Conservation (phyloP, 352 stramenopile species). For the Phytophthora ohioensis region DNA sequence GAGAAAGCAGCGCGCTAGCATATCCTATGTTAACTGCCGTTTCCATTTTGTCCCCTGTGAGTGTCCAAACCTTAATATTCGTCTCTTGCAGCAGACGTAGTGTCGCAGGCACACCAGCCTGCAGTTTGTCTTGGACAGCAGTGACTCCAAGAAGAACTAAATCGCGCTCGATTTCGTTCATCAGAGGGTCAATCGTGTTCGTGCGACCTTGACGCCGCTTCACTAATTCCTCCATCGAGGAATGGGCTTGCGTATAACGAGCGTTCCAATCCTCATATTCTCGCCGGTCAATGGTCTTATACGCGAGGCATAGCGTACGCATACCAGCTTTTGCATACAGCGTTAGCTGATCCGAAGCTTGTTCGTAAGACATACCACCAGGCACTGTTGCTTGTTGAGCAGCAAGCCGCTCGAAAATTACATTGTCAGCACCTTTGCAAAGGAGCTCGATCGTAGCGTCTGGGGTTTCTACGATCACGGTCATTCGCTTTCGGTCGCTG, state of each 20-base stretch:
- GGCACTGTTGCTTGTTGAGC: conserved; percentile 37
- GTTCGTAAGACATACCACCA: conserved; percentile 30
- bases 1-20: conserved; percentile 84
- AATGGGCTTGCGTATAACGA: conserved; percentile 60
- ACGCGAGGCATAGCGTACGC: conserved; percentile 80
- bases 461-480: conserved; percentile 91
- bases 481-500: conserved; percentile 98
- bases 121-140: conserved; percentile 94
- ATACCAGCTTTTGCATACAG: conserved; percentile 76
- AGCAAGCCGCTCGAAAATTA: conserved; percentile 77
- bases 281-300: conserved; percentile 59
- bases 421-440: conserved; percentile 86
- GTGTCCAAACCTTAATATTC: conserved; percentile 95
- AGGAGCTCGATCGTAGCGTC: conserved; percentile 66
- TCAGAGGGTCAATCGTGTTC: conserved; percentile 80
- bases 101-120: conserved; percentile 90
- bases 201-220: conserved; percentile 68
- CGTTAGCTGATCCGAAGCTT: conserved; percentile 61
- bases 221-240: conserved; percentile 77
- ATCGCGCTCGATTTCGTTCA: conserved; percentile 86
- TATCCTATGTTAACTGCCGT: conserved; percentile 97
- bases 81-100: conserved; percentile 87
- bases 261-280: conserved; percentile 72
- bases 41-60: conserved; percentile 96
- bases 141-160: conserved; percentile 88